Percentiles rank a stretch among this genome's conserved stretches.
Evolutionary conservation across 2,329 filamentous ascomycete species (phyloP).

Genomic region (Diplodia intermedia): DNA sequence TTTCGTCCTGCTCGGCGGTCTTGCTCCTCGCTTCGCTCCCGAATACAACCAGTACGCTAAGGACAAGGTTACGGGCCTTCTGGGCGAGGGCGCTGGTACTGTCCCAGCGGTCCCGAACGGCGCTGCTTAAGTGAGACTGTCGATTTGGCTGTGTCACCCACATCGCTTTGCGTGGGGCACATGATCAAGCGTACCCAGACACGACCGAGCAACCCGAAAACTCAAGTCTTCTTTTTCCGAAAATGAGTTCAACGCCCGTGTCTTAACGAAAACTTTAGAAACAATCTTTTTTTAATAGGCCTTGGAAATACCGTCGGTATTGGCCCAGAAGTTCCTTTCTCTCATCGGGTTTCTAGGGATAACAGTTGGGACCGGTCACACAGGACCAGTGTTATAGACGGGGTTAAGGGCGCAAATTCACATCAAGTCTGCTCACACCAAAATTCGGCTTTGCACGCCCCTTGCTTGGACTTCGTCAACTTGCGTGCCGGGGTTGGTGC

Average conservation of each 20-base stretch:
- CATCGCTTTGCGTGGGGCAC: background rate
- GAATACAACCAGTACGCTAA: slow-evolving; percentile 46
- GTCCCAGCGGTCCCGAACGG: slow-evolving; percentile 29
- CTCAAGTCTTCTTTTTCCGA: slow-evolving; percentile 1
- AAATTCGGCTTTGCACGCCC: slow-evolving; percentile 10
- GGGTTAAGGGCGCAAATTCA: slow-evolving; percentile 28
- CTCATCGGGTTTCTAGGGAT: slow-evolving; percentile 27
- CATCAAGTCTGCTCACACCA: slow-evolving; percentile 25
- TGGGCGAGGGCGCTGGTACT: slow-evolving; percentile 40
- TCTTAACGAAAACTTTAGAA: slow-evolving; percentile 29
- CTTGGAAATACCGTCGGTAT: slow-evolving; percentile 26
- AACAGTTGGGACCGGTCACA: slow-evolving; percentile 22
- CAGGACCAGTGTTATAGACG: slow-evolving; percentile 27
- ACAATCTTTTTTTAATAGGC: slow-evolving; percentile 25
- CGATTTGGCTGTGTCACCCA: slow-evolving; percentile 3
- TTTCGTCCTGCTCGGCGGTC: slow-evolving; percentile 70
- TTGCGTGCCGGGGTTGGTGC: slow-evolving; percentile 8
- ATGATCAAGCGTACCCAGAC: background rate
- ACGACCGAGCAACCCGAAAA: slow-evolving; percentile 4
- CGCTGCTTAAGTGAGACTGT: slow-evolving; percentile 23
- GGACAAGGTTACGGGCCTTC: slow-evolving; percentile 46
- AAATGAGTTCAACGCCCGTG: slow-evolving; percentile 27
- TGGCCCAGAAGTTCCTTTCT: slow-evolving; percentile 22
- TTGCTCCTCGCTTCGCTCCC: slow-evolving; percentile 50
- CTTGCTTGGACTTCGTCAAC: background rate